Conservation (phyloP, 306 rosid species). For the Psophocarpus tetragonolobus region DNA sequence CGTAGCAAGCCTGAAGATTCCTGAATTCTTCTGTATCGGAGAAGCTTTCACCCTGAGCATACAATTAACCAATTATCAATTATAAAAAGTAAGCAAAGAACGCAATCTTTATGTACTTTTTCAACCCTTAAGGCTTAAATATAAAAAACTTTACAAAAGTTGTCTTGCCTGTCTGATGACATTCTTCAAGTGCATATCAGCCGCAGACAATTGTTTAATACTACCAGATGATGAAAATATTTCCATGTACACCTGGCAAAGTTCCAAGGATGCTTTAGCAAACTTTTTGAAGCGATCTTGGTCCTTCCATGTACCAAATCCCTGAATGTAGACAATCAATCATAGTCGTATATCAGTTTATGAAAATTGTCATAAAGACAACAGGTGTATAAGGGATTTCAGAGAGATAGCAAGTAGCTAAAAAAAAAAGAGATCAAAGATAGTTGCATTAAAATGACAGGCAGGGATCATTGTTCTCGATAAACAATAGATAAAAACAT, state of each 20-base stretch:
- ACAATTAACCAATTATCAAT: slow-evolving; percentile 23
- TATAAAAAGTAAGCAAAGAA: slow-evolving; percentile 6
- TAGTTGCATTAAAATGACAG: background rate
- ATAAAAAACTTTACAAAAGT: background rate
- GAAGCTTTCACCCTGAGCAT: slow-evolving; percentile 61
- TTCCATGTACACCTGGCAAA: slow-evolving; percentile 79
- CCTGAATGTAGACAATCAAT: slow-evolving; percentile 50
- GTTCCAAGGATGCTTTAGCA: slow-evolving; percentile 84
- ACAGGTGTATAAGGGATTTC: slow-evolving; percentile 5
- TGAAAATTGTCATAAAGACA: slow-evolving; percentile 1
- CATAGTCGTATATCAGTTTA: background rate
- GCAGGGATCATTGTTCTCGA: background rate
- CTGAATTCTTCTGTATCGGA: slow-evolving; percentile 62
- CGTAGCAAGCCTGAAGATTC: slow-evolving; percentile 65
- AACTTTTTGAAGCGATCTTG: slow-evolving; percentile 65
- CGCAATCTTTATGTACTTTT: background rate
- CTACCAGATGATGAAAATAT: slow-evolving; percentile 67
- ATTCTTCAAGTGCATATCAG: slow-evolving; percentile 92
- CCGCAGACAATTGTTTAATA: slow-evolving; percentile 60
- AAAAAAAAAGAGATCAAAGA: slow-evolving; percentile 14
- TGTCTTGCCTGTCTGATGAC: slow-evolving; percentile 74
- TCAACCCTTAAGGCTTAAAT: background rate
- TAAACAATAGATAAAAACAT: background rate
- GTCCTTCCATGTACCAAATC: slow-evolving; percentile 87
- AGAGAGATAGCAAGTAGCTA: slow-evolving; percentile 8